Evolutionary conservation across 495 filamentous ascomycete genomes (phyloP), one percentile per base, ranked within the genome.

Genomic region (Terfezia claveryi): DNA sequence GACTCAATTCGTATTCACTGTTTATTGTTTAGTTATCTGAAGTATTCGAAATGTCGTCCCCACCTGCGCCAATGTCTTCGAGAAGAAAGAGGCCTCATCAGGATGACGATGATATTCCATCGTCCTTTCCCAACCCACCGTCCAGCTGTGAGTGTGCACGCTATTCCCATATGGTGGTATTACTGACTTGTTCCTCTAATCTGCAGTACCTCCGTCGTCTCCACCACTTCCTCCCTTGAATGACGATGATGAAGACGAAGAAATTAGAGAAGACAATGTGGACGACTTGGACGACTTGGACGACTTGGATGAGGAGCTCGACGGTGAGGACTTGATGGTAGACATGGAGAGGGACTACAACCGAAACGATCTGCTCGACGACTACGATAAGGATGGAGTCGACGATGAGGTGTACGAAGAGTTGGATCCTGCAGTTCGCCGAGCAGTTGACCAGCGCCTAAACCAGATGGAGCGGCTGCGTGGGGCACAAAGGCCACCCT

Each of bases 201-300:
- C 38, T 14, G 17, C 41, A 76, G 72, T 71, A 37, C 69, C 71
- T 51, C 72, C 73, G 17, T 76, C 73, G 5, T 76, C 73, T 14
- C 73, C 73, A 20, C 73, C 73, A 36, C 72, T 51, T 3, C 50
- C 50, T 20, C 50, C 50, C 10, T 12, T 51, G n/a, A 49, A 89
- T 60, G 81, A 87, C n/a, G 81, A 88, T 38, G 81, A 87, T 54
- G 76, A 79, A 38, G 64, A 78, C 10, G 80, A 83, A 59, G 80
- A 82, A 46, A 83, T 85, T 51, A 73, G 76, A 53, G 82, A 87
- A 57, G 80, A 75, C 50, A 87, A 94, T 62, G 79, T 95, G 60
- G 88, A 95, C 55, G 92, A 99, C 62, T 76, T 86, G 50, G 88
- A 95, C 55, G 92, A 99, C 62, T 76, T 86, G 50, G 92, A 96